Base-by-base conservation (phyloP, 768 basidiomycete genomes). In the Asterophora lycoperdoides region DNA sequence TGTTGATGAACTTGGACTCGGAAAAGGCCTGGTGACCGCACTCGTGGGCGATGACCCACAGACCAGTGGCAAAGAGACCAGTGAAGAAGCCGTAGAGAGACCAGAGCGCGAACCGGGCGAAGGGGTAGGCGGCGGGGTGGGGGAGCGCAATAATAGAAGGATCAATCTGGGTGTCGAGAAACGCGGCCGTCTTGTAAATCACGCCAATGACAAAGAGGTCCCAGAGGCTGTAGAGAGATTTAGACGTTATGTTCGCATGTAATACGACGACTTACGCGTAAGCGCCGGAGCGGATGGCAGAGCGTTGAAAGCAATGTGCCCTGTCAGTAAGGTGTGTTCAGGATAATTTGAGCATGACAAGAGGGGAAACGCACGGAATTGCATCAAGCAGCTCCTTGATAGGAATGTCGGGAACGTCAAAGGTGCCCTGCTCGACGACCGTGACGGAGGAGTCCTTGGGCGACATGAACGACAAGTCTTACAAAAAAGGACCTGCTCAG, bases 11-110 rank as follows among this genome's bases (percentile, higher is more conserved):
- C 73, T 94, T 95, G 45, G 85, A 93, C 56, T 93, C 84, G 1
- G 93, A 97, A 75, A 92, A 99, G 0, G 90, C 89, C 66, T 95
- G 93, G 67, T 99, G 95, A 26, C 95, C 95, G 59, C 91, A 93
- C 69, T 97, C 93, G 63, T 95, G 93, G 39, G 86, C 93, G 52
- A 95, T 73, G 55, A 93, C 86, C 95, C 95, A 97, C 44, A 97
- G 73, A 51, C 95, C 95, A 15, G 94, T 97, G 4, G 77, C 85
- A 51, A 93, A 88, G 26, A 95, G 80, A 47, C 95, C 93, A 5
- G 84, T 70, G 62, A 78, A 79, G 70, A 95, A 88, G 26, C 83
- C 76, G 67, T 95, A 95, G 37, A 89, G 55, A 2, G 85, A 73
- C 91, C 91, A 94, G 28, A 93, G 58, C 0, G 81, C 72, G 56